Conservation (phyloP, 2,329 filamentous ascomycete genomes). For the Alternaria metachromatica region DNA sequence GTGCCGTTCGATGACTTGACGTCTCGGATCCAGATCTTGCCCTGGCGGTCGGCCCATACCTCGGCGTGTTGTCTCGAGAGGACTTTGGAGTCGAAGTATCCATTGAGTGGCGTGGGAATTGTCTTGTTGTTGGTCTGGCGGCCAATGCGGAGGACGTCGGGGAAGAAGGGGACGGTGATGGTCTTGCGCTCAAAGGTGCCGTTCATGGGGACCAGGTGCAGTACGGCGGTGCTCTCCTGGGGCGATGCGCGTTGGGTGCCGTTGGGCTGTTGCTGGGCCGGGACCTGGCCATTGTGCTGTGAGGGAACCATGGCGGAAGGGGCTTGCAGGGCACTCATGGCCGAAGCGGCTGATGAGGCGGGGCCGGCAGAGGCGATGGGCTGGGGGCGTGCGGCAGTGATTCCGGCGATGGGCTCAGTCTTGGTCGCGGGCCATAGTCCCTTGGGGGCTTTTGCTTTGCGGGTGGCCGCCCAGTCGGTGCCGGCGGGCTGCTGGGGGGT, state of each 20-base stretch:
- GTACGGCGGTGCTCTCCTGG: slow-evolving; percentile 73
- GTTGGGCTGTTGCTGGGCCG: slow-evolving; percentile 62
- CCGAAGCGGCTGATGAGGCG: slow-evolving; percentile 65
- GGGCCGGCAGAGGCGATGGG: slow-evolving; percentile 65
- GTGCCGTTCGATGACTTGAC: slow-evolving; percentile 99
- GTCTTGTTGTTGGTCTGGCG: slow-evolving; percentile 98
- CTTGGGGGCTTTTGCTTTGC: slow-evolving; percentile 58
- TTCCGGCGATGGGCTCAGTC: slow-evolving; percentile 68
- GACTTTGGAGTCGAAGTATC: slow-evolving; percentile 98
- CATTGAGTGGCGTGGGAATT: slow-evolving; percentile 86
- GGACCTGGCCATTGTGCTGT: slow-evolving; percentile 71
- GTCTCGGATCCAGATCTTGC: slow-evolving; percentile 94
- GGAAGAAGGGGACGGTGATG: slow-evolving; percentile 88
- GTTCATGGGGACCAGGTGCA: slow-evolving; percentile 89
- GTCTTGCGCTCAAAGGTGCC: slow-evolving; percentile 97
- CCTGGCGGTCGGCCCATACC: slow-evolving; percentile 83
- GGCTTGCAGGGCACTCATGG: slow-evolving; percentile 69
- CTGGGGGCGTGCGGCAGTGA: slow-evolving; percentile 68
- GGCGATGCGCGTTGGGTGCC: slow-evolving; percentile 56
- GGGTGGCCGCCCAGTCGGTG: slow-evolving; percentile 50
- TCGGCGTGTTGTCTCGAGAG: slow-evolving; percentile 95
- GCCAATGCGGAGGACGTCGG: slow-evolving; percentile 93
- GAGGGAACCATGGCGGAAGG: slow-evolving; percentile 69
- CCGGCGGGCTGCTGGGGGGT: slow-evolving; percentile 50
- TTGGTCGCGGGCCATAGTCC: slow-evolving; percentile 71